A percentile compares a stretch with the other conserved stretches of the same genome.
These are phyloP conservation scores for Wallacemonas collosoma DNA, from an alignment of 208 protist genomes.

Conservation along the genomic window DNA sequence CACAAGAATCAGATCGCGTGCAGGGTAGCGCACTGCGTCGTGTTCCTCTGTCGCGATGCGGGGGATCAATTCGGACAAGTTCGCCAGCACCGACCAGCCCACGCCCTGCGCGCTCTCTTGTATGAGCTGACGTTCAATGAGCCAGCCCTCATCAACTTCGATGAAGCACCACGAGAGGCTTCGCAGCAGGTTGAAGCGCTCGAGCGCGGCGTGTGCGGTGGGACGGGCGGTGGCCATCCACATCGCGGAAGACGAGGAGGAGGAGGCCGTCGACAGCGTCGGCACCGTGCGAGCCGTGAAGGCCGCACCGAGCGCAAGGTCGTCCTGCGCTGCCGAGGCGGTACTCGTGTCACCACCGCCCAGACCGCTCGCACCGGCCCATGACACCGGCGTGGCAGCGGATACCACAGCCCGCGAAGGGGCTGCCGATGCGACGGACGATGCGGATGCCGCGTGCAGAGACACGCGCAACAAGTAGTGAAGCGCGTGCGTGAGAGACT, in stretches of 20 bases:
- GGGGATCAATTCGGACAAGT: not conserved
- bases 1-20: too few relatives aligned
- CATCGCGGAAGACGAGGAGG: not conserved
- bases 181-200: conserved; percentile 27
- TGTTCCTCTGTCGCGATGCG: not conserved
- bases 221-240: not conserved
- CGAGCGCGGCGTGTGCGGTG: not conserved
- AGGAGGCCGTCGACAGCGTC: not conserved
- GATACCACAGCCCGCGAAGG: too few relatives aligned
- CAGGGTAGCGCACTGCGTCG: not conserved
- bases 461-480: not conserved
- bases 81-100: not conserved
- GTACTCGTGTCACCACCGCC: too few relatives aligned
- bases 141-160: conserved; percentile 26
- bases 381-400: too few relatives aligned
- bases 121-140: conserved; percentile 17
- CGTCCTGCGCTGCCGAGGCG: not conserved
- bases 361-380: too few relatives aligned
- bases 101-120: conserved; percentile 3
- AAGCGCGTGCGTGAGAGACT: not conserved
- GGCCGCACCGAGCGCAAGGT: not conserved
- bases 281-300: conserved; percentile 5
- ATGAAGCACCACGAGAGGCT: conserved; percentile 45
- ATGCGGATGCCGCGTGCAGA: not conserved
- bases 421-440: not conserved